A percentile compares a stretch with the other conserved stretches of the same genome.
Evolutionary conservation across 2,329 filamentous ascomycete genomes (phyloP).

Genomic region (Gyromitra esculenta): DNA sequence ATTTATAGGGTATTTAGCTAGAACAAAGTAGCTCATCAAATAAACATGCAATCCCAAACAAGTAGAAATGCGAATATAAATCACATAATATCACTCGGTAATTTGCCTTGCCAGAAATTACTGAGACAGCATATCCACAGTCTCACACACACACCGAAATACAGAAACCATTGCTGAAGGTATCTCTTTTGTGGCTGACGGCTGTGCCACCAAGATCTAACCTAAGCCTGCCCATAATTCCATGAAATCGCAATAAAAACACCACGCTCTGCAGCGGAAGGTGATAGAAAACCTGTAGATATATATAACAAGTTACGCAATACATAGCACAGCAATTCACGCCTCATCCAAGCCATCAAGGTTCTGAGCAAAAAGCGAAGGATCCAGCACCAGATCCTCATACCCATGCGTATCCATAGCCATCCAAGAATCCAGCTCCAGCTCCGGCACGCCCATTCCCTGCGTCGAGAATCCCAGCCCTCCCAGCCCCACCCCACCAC

Average conservation of each 20-base stretch:
- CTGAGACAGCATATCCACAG: too few species aligned
- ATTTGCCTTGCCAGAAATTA: too few species aligned
- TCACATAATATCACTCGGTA: constrained; percentile 31
- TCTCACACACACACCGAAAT: not conserved
- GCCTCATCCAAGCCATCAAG: not conserved
- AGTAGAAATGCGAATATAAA: not conserved
- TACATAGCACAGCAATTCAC: not conserved
- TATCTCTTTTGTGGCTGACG: not conserved
- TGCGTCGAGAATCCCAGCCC: constrained; percentile 5
- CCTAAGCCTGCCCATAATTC: not conserved
- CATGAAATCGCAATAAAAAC: not conserved
- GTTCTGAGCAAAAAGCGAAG: not conserved
- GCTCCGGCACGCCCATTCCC: not conserved
- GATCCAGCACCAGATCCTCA: constrained; percentile 20
- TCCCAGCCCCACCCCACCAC: constrained; percentile 12
- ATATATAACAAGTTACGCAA: not conserved
- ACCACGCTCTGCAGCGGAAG: not conserved
- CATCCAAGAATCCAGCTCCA: constrained; percentile 16
- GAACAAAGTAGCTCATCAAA: not conserved
- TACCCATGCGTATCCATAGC: constrained; percentile 11
- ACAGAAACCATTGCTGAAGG: not conserved
- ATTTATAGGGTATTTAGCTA: too few species aligned
- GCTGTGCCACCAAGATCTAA: too few species aligned
- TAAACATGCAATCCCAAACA: not conserved
- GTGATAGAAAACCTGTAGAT: not conserved